These are phyloP conservation scores for Brassica cretica DNA, from an alignment of 345 rosid species.

Conservation along the genomic window DNA sequence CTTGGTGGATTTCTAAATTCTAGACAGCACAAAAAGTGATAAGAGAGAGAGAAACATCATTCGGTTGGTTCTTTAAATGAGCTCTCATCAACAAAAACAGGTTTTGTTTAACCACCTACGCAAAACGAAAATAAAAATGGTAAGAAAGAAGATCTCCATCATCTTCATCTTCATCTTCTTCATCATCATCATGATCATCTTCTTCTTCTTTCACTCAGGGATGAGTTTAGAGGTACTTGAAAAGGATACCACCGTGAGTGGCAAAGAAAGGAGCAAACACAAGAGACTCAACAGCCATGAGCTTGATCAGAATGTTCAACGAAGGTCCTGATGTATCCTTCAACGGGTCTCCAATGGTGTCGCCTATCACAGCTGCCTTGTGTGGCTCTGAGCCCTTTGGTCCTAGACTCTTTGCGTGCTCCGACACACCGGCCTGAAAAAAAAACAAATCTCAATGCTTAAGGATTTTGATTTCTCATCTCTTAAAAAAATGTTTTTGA, in stretches of 20 bases:
- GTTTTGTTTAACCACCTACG: conserved; percentile 33
- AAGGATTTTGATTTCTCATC: neutral
- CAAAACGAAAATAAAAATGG: conserved; percentile 33
- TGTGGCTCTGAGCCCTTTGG: conserved; percentile 97
- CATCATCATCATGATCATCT: conserved; percentile 14
- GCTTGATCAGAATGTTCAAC: conserved; percentile 92
- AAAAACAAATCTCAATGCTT: neutral
- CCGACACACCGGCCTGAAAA: conserved; percentile 81
- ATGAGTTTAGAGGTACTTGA: conserved; percentile 57
- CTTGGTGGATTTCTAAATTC: conserved; percentile 40
- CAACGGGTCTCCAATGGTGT: conserved; percentile 93
- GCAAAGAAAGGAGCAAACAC: conserved; percentile 97
- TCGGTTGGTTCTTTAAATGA: conserved; percentile 34
- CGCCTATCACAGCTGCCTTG: conserved; percentile 94
- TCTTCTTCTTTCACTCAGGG: conserved; percentile 21
- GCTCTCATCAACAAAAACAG: conserved; percentile 30
- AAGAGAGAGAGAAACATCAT: conserved; percentile 24
- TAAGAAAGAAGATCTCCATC: conserved; percentile 24
- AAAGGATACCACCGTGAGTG: conserved; percentile 88
- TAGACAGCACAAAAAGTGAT: conserved; percentile 24
- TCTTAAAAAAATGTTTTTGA: conserved; percentile 1
- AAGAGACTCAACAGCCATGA: conserved; percentile 94
- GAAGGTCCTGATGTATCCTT: conserved; percentile 99
- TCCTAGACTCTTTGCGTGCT: conserved; percentile 85
- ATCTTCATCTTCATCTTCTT: conserved; percentile 19